phyloP scores from a whole-genome alignment of 139 green algal species.

The Raphidocelis subcapitata region DNA sequence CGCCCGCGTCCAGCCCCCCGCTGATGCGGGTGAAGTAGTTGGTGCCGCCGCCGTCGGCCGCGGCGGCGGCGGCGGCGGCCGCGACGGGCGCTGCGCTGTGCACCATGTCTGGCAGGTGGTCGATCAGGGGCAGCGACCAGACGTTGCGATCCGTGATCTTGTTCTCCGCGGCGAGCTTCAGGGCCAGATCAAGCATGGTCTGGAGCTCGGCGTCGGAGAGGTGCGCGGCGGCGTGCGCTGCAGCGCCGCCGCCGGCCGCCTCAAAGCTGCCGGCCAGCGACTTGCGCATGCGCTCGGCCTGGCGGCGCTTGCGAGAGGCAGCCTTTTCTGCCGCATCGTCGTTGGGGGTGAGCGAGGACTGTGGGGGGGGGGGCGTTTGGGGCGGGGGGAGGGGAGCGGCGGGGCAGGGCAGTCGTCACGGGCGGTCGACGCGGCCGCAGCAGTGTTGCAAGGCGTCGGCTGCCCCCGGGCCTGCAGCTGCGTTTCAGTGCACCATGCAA shows the following conservation, averaged over 20 bases:
- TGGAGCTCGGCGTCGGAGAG: slow-evolving; percentile 11
- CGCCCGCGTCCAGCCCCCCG: slow-evolving; percentile 86
- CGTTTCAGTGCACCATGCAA: no score
- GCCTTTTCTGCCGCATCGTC: slow-evolving; percentile 22
- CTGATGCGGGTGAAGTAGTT: slow-evolving; percentile 87
- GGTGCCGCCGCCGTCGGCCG: neutral
- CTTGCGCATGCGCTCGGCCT: slow-evolving; percentile 17
- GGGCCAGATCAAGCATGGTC: slow-evolving; percentile 67
- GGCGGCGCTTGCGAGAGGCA: neutral
- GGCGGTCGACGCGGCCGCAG: no score
- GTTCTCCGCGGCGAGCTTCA: slow-evolving; percentile 80
- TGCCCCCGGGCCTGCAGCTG: no score
- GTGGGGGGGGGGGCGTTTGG: neutral
- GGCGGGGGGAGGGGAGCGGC: no score
- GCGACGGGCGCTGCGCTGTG: neutral
- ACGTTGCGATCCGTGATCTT: slow-evolving; percentile 81
- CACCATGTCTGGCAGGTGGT: slow-evolving; percentile 82
- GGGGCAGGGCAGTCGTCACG: no score
- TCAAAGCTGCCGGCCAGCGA: slow-evolving; percentile 19
- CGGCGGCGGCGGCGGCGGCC: neutral
- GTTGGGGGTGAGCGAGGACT: slow-evolving; percentile 28
- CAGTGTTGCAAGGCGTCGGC: no score
- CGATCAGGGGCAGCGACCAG: slow-evolving; percentile 82
- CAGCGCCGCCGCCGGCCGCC: neutral
- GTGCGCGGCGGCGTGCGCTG: neutral